Conservation (phyloP, 257 asterid species). For the Rhazya stricta region DNA sequence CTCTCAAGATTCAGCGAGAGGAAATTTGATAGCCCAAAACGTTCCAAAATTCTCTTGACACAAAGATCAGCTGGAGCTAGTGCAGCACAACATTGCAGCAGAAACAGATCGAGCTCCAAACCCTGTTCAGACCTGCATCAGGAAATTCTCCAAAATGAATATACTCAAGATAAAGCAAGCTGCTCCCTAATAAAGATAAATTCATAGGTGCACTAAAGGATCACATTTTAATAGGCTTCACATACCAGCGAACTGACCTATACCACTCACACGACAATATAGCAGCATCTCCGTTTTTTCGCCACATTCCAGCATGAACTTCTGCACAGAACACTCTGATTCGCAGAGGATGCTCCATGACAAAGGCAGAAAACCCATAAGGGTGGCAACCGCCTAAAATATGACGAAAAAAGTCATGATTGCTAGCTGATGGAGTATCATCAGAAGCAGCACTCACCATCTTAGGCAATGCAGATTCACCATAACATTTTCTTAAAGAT, state of each 20-base stretch:
- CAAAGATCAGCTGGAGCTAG: slow-evolving; percentile 89
- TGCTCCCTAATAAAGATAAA: background rate
- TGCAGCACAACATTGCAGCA: slow-evolving; percentile 96
- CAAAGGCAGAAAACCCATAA: slow-evolving; percentile 76
- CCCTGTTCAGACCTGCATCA: slow-evolving; percentile 83
- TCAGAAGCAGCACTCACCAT: slow-evolving; percentile 28
- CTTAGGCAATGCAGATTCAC: slow-evolving; percentile 46
- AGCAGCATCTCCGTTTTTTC: slow-evolving; percentile 83
- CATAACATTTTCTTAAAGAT: slow-evolving; percentile 70
- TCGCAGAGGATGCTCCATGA: slow-evolving; percentile 94
- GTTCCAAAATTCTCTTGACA: slow-evolving; percentile 74
- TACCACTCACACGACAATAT: slow-evolving; percentile 82
- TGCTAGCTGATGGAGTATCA: slow-evolving; percentile 34
- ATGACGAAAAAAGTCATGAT: slow-evolving; percentile 58
- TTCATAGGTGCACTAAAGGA: background rate
- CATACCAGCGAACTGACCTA: slow-evolving; percentile 90
- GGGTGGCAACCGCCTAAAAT: slow-evolving; percentile 87
- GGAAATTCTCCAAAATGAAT: slow-evolving; percentile 6
- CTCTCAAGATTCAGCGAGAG: slow-evolving; percentile 64
- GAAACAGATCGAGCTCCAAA: slow-evolving; percentile 91
- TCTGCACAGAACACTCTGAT: slow-evolving; percentile 94
- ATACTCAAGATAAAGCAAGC: background rate
- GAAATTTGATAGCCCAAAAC: slow-evolving; percentile 82
- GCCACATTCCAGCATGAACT: slow-evolving; percentile 99
- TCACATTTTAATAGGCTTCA: slow-evolving; percentile 14